Evolutionary conservation across 2,329 filamentous ascomycete species (phyloP).

Genomic region (Pestalotiopsis sp.): DNA sequence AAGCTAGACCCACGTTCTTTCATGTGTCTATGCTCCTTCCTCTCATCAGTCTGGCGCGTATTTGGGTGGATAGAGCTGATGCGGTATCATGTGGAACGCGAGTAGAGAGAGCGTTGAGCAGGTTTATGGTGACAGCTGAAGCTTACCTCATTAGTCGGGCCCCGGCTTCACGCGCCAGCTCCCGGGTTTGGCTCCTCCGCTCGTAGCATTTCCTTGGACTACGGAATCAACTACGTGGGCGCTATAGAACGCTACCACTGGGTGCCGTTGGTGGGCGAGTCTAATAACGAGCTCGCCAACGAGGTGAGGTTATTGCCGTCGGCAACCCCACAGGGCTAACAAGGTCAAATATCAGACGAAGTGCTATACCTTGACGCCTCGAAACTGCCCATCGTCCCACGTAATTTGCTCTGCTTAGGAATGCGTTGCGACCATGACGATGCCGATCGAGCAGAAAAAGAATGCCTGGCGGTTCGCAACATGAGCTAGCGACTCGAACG

Average conservation of each 20-base stretch:
- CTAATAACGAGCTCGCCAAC: neutral
- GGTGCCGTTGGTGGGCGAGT: neutral
- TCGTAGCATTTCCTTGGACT: neutral
- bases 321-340: neutral
- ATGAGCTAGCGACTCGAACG: neutral
- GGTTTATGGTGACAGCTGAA: neutral
- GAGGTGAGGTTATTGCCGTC: neutral
- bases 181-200: neutral
- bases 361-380: constrained; percentile 4
- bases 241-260: neutral
- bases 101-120: neutral
- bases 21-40: too few species aligned
- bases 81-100: neutral
- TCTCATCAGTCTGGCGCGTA: too few species aligned
- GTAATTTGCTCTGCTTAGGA: constrained; percentile 3
- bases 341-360: neutral
- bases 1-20: too few species aligned
- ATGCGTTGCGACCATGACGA: neutral
- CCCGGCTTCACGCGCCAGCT: neutral
- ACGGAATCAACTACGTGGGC: neutral
- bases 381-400: neutral
- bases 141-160: neutral
- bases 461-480: neutral
- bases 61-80: neutral
- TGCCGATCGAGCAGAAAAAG: neutral